Evolutionary conservation across 495 filamentous ascomycete genomes (phyloP), one percentile per base, ranked within the genome.

Genomic region (Tuber borchii): DNA sequence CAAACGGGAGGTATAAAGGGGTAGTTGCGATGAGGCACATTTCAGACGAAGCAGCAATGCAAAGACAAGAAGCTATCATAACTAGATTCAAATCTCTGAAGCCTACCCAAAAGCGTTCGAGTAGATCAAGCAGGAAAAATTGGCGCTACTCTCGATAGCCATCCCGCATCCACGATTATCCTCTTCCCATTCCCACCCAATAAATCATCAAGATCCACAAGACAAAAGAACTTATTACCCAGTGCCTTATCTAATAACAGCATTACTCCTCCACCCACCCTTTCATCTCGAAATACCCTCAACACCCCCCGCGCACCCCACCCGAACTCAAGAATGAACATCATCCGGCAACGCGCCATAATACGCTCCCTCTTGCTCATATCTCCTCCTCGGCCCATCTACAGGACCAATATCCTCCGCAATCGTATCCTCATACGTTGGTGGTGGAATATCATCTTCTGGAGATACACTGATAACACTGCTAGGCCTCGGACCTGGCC

Each of bases 391-490:
- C 12, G 80, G 80, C 19, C 81, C 81, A 81, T 83, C 81, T 20
- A 83, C 81, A 2, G 81, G 81, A 37, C 74, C 81, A 77, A 96
- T 85, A 75, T 90, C 88, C 78, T 93, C 90, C 69, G 92, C 93
- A 85, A 97, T 93, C 20, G 94, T 93, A 85, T 98, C 95, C 85
- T 95, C 92, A 83, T 96, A 96, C 80, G 91, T 93, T 43, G 93
- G 93, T 39, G 89, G 89, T 8, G 88, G 88, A 17, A 90, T 89
- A 20, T 92, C 92, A 26, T 90, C 90, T 74, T 87, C 16, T 16
- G n/a, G 56, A 87, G 77, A 0, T 85, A 80, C 61, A 87, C 85
- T 42, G 31, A 72, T 14, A 74, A 71, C 69, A 75, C 56, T 61
- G 26, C n/a, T 31, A 31, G 56, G 56, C 56, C 56, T 61, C 26